phyloP scores from a whole-genome alignment of 2,329 filamentous ascomycete species.

The Pseudogymnoascus sp. region DNA sequence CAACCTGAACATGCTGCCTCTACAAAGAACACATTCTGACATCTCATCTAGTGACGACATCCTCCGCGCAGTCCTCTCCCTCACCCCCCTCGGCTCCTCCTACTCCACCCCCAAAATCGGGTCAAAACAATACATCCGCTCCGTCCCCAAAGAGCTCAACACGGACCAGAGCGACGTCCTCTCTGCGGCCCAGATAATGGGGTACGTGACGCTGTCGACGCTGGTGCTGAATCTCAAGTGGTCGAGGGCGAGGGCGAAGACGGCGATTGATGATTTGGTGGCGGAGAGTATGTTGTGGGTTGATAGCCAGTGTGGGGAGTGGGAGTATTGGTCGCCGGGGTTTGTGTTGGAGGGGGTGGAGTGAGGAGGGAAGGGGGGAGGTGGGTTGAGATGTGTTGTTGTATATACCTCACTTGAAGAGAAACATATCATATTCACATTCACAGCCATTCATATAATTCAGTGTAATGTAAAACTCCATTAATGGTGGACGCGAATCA shows the following conservation, averaged over 20 bases:
- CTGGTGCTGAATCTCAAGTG: constrained; percentile 79
- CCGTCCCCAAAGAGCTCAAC: constrained; percentile 90
- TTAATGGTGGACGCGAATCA: not conserved
- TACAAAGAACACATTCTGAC: not conserved
- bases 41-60: constrained; percentile 67
- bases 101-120: constrained; percentile 83
- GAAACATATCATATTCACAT: not conserved
- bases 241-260: constrained; percentile 77
- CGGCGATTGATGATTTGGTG: constrained; percentile 83
- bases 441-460: not conserved
- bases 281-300: constrained; percentile 91
- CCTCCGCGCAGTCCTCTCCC: constrained; percentile 76
- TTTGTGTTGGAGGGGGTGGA: constrained; percentile 48
- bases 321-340: constrained; percentile 87
- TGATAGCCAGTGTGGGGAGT: constrained; percentile 77
- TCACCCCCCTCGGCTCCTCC: constrained; percentile 80
- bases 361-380: not conserved
- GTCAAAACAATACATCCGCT: constrained; percentile 79
- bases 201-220: constrained; percentile 87
- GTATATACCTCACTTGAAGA: not conserved
- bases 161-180: constrained; percentile 88
- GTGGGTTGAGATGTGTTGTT: not conserved
- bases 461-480: not conserved
- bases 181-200: constrained; percentile 82
- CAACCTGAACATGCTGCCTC: no score